Percentiles rank a stretch among this genome's conserved stretches.
These are phyloP conservation scores for Schoenoplectus triqueter DNA, from an alignment of 202 grass and related monocot species.

Conservation along the genomic window DNA sequence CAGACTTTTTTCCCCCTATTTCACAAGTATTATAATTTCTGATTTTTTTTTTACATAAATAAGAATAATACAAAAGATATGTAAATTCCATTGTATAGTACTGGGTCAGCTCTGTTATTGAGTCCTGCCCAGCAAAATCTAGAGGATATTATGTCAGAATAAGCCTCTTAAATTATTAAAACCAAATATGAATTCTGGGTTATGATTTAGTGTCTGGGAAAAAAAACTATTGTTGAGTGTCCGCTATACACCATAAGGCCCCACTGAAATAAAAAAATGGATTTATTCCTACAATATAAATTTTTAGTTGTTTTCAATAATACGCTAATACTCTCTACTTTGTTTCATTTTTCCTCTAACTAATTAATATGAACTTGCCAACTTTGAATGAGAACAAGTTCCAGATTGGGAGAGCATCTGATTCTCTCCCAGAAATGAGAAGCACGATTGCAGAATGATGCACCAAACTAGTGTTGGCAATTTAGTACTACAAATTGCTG, in stretches of 20 bases:
- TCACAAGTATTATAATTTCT: too few relatives aligned
- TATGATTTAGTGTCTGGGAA: too few relatives aligned
- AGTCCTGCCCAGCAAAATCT: neutral
- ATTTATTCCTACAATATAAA: too few relatives aligned
- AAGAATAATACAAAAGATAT: too few relatives aligned
- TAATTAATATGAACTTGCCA: neutral
- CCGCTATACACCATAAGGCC: neutral
- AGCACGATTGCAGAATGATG: slow-evolving; percentile 8
- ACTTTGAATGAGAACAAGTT: slow-evolving; percentile 13
- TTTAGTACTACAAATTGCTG: slow-evolving; percentile 24
- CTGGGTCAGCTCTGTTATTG: neutral
- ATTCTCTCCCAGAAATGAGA: slow-evolving; percentile 15
- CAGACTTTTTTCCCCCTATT: neutral
- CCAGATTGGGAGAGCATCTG: slow-evolving; percentile 3
- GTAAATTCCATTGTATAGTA: too few relatives aligned
- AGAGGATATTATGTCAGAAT: neutral
- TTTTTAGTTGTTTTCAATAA: neutral
- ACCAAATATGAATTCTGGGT: neutral
- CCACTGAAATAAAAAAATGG: neutral
- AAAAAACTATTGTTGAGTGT: too few relatives aligned
- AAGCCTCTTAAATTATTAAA: neutral
- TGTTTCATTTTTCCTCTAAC: neutral
- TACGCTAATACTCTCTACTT: neutral
- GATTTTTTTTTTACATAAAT: too few relatives aligned
- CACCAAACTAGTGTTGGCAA: neutral